Conservation (phyloP, 495 filamentous ascomycete genomes). For the Xylaria sp. region DNA sequence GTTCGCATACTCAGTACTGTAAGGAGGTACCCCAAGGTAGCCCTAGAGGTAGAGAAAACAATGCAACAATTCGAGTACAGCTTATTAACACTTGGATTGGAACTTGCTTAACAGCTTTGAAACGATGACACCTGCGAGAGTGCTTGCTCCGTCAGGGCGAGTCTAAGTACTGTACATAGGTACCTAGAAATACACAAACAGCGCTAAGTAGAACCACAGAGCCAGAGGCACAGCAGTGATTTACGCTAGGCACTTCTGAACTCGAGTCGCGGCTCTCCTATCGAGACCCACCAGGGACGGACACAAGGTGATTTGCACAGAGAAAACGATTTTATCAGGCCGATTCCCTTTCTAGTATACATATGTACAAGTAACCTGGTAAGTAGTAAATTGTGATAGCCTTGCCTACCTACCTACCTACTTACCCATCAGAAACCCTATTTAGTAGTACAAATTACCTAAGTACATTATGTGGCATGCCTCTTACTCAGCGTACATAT, state of each 20-base stretch:
- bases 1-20: not conserved
- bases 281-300: not conserved
- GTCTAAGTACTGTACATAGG: not conserved
- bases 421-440: too few species aligned
- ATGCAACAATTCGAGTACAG: not conserved
- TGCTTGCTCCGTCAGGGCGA: not conserved
- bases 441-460: too few species aligned
- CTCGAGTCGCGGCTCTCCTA: conserved; percentile 14
- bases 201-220: too few species aligned
- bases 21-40: not conserved
- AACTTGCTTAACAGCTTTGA: not conserved
- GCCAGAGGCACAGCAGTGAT: not conserved
- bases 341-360: not conserved
- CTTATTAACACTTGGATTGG: not conserved
- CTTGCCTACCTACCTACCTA: not conserved
- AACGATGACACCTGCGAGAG: conserved; percentile 2
- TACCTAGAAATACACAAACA: not conserved
- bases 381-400: conserved; percentile 22
- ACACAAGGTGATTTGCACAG: not conserved
- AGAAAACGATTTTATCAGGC: not conserved
- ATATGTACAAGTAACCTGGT: too few species aligned
- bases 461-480: conserved; percentile 60
- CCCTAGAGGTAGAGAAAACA: too few species aligned
- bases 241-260: not conserved
- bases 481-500: conserved; percentile 39